Evolutionary conservation across 371 early-diverging fungal genomes (phyloP).

Genomic region (Nematocida parisii): DNA sequence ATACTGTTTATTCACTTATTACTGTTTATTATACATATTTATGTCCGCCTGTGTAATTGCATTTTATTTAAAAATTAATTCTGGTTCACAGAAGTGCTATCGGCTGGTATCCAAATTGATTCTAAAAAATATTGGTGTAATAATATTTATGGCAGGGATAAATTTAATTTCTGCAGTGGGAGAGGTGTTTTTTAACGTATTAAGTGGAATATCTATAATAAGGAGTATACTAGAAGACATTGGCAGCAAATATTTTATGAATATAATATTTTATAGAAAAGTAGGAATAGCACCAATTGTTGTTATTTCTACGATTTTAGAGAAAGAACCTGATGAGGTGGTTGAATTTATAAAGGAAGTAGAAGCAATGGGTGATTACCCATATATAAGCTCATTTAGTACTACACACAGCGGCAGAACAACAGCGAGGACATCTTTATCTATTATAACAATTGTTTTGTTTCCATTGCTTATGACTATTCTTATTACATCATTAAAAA

Average conservation of each 20-base stretch:
- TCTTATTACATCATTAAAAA: neutral
- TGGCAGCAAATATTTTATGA: neutral
- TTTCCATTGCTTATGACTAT: neutral
- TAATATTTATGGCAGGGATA: slow-evolving; percentile 3
- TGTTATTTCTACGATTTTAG: slow-evolving; percentile 6
- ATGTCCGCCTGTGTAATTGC: neutral
- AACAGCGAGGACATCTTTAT: neutral
- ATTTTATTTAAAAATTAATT: slow-evolving; percentile 10
- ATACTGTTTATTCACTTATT: slow-evolving; percentile 4
- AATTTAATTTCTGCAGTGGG: neutral
- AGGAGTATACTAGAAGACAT: neutral
- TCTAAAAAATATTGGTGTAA: slow-evolving; percentile 3
- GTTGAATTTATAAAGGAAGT: slow-evolving; percentile 13
- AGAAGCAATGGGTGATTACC: slow-evolving; percentile 10
- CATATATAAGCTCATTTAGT: slow-evolving; percentile 22
- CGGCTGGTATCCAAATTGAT: neutral
- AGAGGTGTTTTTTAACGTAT: neutral
- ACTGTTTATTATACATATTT: neutral
- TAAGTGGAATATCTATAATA: neutral
- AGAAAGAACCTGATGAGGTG: slow-evolving; percentile 12
- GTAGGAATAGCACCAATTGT: slow-evolving; percentile 28
- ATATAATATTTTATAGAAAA: slow-evolving; percentile 19
- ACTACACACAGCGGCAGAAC: slow-evolving; percentile 6
- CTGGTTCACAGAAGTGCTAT: neutral
- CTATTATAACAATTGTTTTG: neutral